Evolutionary conservation across 495 filamentous ascomycete genomes (phyloP), one percentile per base, ranked within the genome.

Genomic region (Astrocystis sublimbata): DNA sequence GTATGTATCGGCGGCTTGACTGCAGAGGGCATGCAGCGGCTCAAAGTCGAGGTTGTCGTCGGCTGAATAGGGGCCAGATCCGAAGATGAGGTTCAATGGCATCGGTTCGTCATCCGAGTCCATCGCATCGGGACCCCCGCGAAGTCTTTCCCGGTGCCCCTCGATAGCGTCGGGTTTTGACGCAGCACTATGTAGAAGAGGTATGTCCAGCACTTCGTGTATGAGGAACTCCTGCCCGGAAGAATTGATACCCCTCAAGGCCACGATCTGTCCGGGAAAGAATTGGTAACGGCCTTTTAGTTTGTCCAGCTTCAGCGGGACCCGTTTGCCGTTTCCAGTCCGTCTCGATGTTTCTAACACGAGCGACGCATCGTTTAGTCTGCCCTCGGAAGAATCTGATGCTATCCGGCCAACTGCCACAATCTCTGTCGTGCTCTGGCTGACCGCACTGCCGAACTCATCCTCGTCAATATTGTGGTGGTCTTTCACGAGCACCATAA

Each of bases 241-340:
- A 6, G 92, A 87, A 68, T 98, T 98, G 68, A 89, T 89, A 8
- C 94, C 94, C 38, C 82, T 81, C 15, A 97, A 76, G 8, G 93
- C 94, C 19, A 96, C 89, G 49, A 97, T 96, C 70, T 97, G 92
- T 17, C 94, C 94, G 0, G 93, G 93, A 74, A 98, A 97, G 80
- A 98, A 92, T 63, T 92, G 89, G 75, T 87, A 90, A 33, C 63
- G 58, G 5, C 84, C 83, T 2, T 80, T 75, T 1, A 96, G 64
- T 0, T 83, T 80, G 61, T 88, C 82, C 7, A 97, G 70, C 67
- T 92, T 89, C 21, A 98, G 77, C 4, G 91, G 91, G 23, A 97
- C 83, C 58, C 94, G 85, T 50, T 87, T 72, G 23, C 92, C 94
- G 50, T 86, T 89, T 19, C 93, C 94, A 58, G 84, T 91, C n/a